Evolutionary conservation across 495 filamentous ascomycete species (phyloP).

Genomic region (Hypoxylon rickii): DNA sequence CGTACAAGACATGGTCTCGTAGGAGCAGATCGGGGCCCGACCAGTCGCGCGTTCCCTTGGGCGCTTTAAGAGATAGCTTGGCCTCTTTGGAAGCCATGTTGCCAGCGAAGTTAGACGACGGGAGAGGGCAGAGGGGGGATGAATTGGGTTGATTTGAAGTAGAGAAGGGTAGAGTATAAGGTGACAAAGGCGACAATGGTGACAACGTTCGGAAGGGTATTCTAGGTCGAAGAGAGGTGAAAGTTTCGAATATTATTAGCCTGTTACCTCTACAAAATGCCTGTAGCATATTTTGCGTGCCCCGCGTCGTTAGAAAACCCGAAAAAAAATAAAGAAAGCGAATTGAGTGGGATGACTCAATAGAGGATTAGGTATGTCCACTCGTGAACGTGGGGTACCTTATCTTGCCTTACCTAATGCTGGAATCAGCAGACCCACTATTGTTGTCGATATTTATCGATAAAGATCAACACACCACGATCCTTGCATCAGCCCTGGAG

Average conservation of each 20-base stretch:
- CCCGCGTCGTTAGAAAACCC: conserved; percentile 13
- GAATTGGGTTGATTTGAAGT: not conserved
- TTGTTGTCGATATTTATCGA: too few relatives aligned
- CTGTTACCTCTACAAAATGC: conserved; percentile 19
- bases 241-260: too few relatives aligned
- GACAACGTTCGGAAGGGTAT: too few relatives aligned
- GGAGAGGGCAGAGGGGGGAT: conserved; percentile 2
- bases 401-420: too few relatives aligned
- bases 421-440: too few relatives aligned
- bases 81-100: conserved; percentile 29
- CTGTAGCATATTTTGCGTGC: conserved; percentile 23
- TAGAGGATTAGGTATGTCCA: conserved; percentile 11
- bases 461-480: too few relatives aligned
- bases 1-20: conserved; percentile 30
- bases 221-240: conserved; percentile 5
- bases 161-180: conserved; percentile 6
- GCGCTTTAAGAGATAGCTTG: conserved; percentile 25
- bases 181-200: too few relatives aligned
- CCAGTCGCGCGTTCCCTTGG: conserved; percentile 31
- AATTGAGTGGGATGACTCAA: conserved; percentile 27
- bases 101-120: not conserved
- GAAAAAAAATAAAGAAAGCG: conserved; percentile 12
- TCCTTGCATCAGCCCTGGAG: too few relatives aligned
- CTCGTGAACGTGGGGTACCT: conserved; percentile 24
- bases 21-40: conserved; percentile 23